Evolutionary conservation across 2,329 filamentous ascomycete genomes (phyloP).

Genomic region (Clarireedia homoeocarpa): DNA sequence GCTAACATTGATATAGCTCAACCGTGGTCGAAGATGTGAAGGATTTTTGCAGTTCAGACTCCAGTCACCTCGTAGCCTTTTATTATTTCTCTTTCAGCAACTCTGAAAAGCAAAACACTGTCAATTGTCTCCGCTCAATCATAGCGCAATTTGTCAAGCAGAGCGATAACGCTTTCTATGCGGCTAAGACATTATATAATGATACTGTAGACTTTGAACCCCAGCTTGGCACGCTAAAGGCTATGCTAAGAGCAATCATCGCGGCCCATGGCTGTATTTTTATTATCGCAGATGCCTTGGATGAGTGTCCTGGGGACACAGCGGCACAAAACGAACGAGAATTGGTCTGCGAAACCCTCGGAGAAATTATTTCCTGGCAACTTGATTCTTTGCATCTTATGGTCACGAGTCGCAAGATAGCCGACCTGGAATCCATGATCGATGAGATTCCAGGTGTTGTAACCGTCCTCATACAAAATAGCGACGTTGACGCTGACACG

Average conservation of each 20-base stretch:
- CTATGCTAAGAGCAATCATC: not conserved
- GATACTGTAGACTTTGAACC: not conserved
- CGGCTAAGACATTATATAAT: not conserved
- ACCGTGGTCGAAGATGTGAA: not conserved
- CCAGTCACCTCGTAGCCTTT: not conserved
- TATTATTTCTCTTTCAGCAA: slow-evolving; percentile 1
- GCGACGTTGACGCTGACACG: not conserved
- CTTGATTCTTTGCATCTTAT: not conserved
- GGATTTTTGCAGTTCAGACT: not conserved
- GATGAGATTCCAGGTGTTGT: not conserved
- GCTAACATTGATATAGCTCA: not conserved
- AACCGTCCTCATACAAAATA: not conserved
- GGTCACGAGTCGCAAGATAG: not conserved
- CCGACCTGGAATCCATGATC: not conserved
- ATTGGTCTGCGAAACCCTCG: not conserved
- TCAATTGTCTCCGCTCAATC: not conserved
- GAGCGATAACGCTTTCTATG: not conserved
- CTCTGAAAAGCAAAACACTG: not conserved
- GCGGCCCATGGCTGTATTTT: not conserved
- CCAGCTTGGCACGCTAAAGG: not conserved
- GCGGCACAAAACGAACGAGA: not conserved
- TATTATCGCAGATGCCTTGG: not conserved
- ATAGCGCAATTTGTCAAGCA: not conserved
- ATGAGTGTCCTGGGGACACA: not conserved
- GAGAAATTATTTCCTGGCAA: not conserved